These are phyloP conservation scores for Trichosporon sp. DNA, from an alignment of 1,284 basidiomycete genomes.

Conservation along the genomic window DNA sequence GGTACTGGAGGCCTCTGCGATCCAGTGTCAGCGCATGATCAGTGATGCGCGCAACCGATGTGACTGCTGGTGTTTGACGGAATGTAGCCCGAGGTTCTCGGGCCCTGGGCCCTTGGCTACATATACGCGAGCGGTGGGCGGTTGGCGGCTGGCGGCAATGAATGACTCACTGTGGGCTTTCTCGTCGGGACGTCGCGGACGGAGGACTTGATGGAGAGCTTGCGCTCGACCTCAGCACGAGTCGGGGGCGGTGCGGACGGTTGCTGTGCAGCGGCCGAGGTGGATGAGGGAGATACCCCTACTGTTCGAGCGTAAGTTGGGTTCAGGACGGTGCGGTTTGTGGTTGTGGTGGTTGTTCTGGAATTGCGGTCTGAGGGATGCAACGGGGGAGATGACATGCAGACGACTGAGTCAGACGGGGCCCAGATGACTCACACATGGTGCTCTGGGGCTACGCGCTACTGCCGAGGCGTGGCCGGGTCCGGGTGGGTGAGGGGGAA, in stretches of 20 bases:
- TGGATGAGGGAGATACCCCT: neutral
- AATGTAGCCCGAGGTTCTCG: neutral
- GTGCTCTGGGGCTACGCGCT: no score
- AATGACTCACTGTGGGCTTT: neutral
- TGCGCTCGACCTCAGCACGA: constrained; percentile 77
- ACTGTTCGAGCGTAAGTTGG: neutral
- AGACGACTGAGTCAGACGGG: no score
- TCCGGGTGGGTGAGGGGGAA: neutral
- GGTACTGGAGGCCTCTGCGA: constrained; percentile 53
- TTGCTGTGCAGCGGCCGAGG: neutral
- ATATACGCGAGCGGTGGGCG: neutral
- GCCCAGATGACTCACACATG: neutral
- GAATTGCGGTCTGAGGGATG: neutral
- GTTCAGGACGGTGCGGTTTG: neutral
- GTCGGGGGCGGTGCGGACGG: constrained; percentile 64
- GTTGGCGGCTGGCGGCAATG: neutral
- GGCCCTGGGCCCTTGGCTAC: neutral
- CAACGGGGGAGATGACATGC: neutral
- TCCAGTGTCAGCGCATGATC: neutral
- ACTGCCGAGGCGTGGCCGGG: no score
- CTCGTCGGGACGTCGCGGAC: neutral
- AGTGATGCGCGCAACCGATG: neutral
- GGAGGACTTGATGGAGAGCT: constrained; percentile 65
- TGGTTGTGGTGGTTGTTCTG: neutral
- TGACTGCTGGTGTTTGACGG: neutral